Evolutionary conservation across 352 stramenopile species (phyloP).

Genomic region (Pythium aquatile): DNA sequence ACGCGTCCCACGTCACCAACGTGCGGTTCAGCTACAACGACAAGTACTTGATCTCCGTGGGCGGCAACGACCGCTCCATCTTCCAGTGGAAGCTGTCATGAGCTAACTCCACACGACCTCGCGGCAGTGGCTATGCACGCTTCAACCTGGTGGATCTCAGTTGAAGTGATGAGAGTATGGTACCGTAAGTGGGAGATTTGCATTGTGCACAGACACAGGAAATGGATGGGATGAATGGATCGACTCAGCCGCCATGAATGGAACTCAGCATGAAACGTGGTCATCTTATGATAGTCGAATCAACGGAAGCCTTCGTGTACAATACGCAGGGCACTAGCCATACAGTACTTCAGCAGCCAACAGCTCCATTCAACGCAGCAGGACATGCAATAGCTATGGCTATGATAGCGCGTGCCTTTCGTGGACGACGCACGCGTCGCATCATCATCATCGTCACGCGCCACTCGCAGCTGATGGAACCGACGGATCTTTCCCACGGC

Average conservation of each 20-base stretch:
- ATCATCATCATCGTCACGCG: neutral
- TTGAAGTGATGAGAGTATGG: neutral
- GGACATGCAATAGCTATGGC: no score
- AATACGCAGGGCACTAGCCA: neutral
- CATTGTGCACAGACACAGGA: neutral
- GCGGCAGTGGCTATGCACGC: neutral
- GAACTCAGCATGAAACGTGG: neutral
- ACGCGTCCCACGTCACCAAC: constrained; percentile 82
- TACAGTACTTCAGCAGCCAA: no score
- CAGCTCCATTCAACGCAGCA: neutral
- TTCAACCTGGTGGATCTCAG: neutral
- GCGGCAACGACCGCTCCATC: constrained; percentile 83
- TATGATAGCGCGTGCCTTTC: no score
- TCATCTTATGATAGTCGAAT: neutral
- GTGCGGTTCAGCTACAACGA: constrained; percentile 82
- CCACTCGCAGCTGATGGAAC: neutral
- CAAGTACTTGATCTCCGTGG: constrained; percentile 77
- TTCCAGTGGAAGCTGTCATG: constrained; percentile 81
- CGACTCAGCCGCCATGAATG: neutral
- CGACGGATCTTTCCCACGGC: neutral
- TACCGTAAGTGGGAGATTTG: constrained; percentile 2
- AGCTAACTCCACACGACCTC: neutral
- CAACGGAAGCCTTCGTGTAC: neutral
- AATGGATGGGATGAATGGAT: no score
- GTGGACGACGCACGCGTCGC: neutral